Percentiles rank a stretch among this genome's conserved stretches.
Conservation (phyloP, 2,329 filamentous ascomycete species). For the Aurifilum marmelostoma region DNA sequence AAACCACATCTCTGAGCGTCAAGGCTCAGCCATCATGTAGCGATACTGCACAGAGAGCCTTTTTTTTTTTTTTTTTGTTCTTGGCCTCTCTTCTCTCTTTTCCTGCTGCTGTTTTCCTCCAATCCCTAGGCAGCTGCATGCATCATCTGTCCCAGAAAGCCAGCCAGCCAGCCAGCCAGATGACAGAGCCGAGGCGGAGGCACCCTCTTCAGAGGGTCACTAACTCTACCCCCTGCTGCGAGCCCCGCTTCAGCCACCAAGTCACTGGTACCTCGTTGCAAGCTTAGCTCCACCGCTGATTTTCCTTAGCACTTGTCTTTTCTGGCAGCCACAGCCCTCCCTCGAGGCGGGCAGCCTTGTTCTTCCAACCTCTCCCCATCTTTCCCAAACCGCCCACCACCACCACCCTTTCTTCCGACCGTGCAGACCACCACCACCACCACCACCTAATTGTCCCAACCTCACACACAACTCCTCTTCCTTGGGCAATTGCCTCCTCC, state of each 20-base stretch:
- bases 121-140: neutral
- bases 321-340: constrained; percentile 14
- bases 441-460: neutral
- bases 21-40: neutral
- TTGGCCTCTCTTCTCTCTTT: too few relatives aligned
- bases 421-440: neutral
- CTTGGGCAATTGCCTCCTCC: neutral
- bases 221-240: neutral
- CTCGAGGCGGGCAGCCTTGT: constrained; percentile 14
- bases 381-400: neutral
- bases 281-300: neutral
- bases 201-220: neutral
- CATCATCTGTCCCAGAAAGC: neutral
- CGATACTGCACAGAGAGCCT: neutral
- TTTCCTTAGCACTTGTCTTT: constrained; percentile 10
- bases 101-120: neutral
- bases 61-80: neutral
- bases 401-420: neutral
- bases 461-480: neutral
- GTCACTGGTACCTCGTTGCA: neutral
- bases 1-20: neutral
- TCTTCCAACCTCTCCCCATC: constrained; percentile 6
- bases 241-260: neutral
- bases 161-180: neutral
- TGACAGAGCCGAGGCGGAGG: constrained; percentile 1